These are phyloP conservation scores for Syzygium syzygioides DNA, from an alignment of 441 rosid genomes.

Conservation along the genomic window DNA sequence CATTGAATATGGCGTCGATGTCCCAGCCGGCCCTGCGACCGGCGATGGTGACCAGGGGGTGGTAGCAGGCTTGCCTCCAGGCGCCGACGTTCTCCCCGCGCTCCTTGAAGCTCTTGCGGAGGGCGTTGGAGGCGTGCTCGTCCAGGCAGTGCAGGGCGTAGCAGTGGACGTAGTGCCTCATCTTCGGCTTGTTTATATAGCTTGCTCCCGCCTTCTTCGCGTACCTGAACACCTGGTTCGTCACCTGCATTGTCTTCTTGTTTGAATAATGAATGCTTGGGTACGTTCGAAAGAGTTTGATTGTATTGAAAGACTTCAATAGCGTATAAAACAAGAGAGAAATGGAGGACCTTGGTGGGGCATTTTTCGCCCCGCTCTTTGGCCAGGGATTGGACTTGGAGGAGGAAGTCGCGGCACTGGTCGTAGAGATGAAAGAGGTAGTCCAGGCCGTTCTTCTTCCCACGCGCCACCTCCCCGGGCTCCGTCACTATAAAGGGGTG, in stretches of 20 bases:
- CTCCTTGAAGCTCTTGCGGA: conserved; percentile 76
- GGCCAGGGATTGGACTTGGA: conserved; percentile 86
- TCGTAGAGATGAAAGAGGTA: conserved; percentile 96
- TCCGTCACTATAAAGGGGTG: conserved; percentile 99
- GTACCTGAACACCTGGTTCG: conserved; percentile 88
- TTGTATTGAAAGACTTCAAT: background rate
- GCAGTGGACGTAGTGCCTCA: conserved; percentile 96
- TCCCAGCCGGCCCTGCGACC: conserved; percentile 80
- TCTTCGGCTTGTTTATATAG: conserved; percentile 96
- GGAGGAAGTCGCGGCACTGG: conserved; percentile 85
- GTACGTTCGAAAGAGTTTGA: background rate
- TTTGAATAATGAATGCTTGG: background rate
- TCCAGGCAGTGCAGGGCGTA: conserved; percentile 90
- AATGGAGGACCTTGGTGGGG: conserved; percentile 66
- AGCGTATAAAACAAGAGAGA: background rate
- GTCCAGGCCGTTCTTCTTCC: conserved; percentile 97
- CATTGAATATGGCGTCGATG: conserved; percentile 76
- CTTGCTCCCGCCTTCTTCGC: conserved; percentile 93
- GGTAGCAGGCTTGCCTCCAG: conserved; percentile 95
- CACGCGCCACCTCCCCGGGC: conserved; percentile 98
- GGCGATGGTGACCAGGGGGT: conserved; percentile 81
- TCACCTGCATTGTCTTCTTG: conserved; percentile 43
- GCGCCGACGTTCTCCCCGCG: conserved; percentile 95
- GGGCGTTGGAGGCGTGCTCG: conserved; percentile 69
- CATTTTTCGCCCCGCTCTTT: conserved; percentile 96